phyloP scores from a whole-genome alignment of 78 protist species.

The Polysphondylium violaceum region DNA sequence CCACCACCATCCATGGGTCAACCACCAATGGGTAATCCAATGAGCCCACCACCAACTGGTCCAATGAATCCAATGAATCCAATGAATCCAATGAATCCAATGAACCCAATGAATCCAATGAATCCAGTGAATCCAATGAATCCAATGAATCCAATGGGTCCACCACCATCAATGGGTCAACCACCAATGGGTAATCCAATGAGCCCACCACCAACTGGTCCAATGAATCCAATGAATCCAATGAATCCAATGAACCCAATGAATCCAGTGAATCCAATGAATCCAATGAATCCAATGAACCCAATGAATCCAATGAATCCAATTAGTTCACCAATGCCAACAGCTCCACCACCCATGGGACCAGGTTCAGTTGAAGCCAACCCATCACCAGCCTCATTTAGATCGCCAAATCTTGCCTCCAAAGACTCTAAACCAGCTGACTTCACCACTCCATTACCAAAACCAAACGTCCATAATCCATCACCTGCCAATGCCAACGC shows the following conservation, averaged over 20 bases:
- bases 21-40: slow-evolving; percentile 34
- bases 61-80: background rate
- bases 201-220: slow-evolving; percentile 1
- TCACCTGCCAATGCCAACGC: background rate
- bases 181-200: background rate
- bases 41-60: slow-evolving; percentile 40
- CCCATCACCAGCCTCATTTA: slow-evolving; percentile 1
- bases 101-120: background rate
- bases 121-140: background rate
- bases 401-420: slow-evolving; percentile 32
- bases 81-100: slow-evolving; percentile 1
- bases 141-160: background rate
- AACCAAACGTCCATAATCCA: slow-evolving; percentile 61
- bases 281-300: background rate
- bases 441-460: slow-evolving; percentile 50
- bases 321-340: background rate
- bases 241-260: background rate
- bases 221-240: slow-evolving; percentile 24
- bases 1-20: slow-evolving; percentile 16
- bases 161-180: background rate
- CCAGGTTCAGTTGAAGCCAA: background rate
- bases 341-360: slow-evolving; percentile 21
- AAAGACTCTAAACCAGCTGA: background rate
- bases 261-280: background rate
- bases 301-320: slow-evolving; percentile 11